Evolutionary conservation across 1,284 basidiomycete species (phyloP).

Genomic region (Amylostereum areolatum): DNA sequence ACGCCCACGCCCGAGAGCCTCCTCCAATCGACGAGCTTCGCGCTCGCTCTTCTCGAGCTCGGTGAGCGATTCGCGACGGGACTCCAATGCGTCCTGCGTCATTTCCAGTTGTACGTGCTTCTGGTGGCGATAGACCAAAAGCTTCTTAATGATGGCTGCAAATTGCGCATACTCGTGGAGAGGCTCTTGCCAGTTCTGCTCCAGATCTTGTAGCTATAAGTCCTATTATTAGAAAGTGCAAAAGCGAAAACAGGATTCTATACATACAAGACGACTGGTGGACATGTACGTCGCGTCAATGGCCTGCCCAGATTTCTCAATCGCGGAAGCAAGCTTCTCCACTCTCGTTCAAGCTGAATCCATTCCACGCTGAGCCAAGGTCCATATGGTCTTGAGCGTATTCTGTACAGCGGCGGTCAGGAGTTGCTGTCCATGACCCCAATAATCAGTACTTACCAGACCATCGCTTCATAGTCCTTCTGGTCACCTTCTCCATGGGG

Average conservation of each 20-base stretch:
- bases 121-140: slow-evolving; percentile 93
- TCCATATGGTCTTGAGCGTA: slow-evolving; percentile 89
- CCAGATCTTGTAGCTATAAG: slow-evolving; percentile 81
- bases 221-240: neutral
- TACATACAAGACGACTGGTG: slow-evolving; percentile 77
- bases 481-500: slow-evolving; percentile 94
- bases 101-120: slow-evolving; percentile 98
- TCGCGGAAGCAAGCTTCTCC: slow-evolving; percentile 68
- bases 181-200: slow-evolving; percentile 93
- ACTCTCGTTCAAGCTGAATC: slow-evolving; percentile 86
- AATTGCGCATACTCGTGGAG: slow-evolving; percentile 96
- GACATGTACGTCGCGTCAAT: slow-evolving; percentile 92
- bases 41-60: slow-evolving; percentile 90
- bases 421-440: neutral
- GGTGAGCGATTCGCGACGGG: slow-evolving; percentile 82
- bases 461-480: slow-evolving; percentile 91
- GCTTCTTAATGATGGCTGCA: slow-evolving; percentile 88
- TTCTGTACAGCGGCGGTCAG: slow-evolving; percentile 39
- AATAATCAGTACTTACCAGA: slow-evolving; percentile 47
- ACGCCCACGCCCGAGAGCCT: slow-evolving; percentile 69
- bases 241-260: slow-evolving; percentile 1
- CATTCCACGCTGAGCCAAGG: slow-evolving; percentile 92
- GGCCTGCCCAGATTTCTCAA: slow-evolving; percentile 94
- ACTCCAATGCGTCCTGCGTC: slow-evolving; percentile 87
- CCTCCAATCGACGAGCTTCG: slow-evolving; percentile 86